Evolutionary conservation across 2,329 filamentous ascomycete genomes (phyloP).

Genomic region (Fusarium foetens): DNA sequence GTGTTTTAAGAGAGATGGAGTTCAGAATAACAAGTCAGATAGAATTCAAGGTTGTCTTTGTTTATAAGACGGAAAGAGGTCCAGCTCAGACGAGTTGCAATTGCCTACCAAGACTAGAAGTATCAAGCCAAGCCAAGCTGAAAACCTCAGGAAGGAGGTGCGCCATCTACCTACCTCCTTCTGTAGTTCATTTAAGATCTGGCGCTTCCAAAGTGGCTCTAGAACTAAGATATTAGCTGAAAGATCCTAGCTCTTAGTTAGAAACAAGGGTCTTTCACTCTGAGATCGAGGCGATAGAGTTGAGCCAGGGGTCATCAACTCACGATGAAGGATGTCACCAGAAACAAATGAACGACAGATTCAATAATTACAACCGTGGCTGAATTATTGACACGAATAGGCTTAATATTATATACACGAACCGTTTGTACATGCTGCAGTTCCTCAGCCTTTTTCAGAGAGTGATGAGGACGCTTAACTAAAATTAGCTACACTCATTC

Average conservation of each 20-base stretch:
- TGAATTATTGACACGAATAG: slow-evolving; percentile 12
- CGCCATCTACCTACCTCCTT: slow-evolving; percentile 15
- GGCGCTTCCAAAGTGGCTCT: not conserved
- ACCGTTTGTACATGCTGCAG: slow-evolving; percentile 17
- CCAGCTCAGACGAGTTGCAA: not conserved
- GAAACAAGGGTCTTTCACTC: not conserved
- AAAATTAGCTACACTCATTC: slow-evolving; percentile 34
- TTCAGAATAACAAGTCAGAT: not conserved
- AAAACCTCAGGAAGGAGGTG: slow-evolving; percentile 21
- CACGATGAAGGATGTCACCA: not conserved
- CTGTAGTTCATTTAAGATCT: slow-evolving; percentile 29
- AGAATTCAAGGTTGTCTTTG: not conserved
- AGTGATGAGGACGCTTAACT: slow-evolving; percentile 14
- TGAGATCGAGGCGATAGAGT: not conserved
- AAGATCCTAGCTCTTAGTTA: not conserved
- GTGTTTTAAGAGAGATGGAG: not conserved
- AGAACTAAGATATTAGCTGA: slow-evolving; percentile 13
- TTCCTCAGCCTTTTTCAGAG: slow-evolving; percentile 17
- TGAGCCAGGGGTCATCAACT: not conserved
- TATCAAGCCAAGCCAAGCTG: slow-evolving; percentile 14
- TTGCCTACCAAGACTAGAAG: slow-evolving; percentile 4
- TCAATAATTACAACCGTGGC: slow-evolving; percentile 14
- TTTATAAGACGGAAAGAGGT: not conserved
- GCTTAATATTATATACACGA: slow-evolving; percentile 23
- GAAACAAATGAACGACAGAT: slow-evolving; percentile 4